Conservation (phyloP, 1,284 basidiomycete genomes). For the Pseudozyma flocculosa region DNA sequence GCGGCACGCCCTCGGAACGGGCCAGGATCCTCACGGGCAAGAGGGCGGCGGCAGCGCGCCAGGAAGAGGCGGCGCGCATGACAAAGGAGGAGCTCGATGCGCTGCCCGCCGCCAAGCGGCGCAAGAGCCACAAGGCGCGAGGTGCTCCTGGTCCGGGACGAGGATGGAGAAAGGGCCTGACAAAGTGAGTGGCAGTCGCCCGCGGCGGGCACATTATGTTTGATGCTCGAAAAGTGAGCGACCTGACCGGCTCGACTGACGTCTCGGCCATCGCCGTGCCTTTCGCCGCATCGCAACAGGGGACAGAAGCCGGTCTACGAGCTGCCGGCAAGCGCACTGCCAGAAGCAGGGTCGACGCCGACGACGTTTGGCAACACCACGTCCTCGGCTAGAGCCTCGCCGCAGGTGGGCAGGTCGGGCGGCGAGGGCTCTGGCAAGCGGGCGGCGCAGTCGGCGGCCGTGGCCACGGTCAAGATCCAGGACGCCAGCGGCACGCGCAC, state of each 20-base stretch:
- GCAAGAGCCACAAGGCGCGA: constrained; percentile 50
- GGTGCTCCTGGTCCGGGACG: constrained; percentile 54
- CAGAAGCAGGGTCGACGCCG: constrained; percentile 20
- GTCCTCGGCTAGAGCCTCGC: neutral
- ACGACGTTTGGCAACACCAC: constrained; percentile 24
- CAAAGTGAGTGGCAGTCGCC: constrained; percentile 18
- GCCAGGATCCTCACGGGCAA: neutral
- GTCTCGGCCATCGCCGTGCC: too few relatives aligned
- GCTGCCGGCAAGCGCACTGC: constrained; percentile 15
- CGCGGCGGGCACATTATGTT: neutral
- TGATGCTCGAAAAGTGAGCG: too few relatives aligned
- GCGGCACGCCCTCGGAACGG: neutral
- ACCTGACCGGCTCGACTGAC: too few relatives aligned
- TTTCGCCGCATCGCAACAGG: too few relatives aligned
- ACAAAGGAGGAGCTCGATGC: constrained; percentile 53
- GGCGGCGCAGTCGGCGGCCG: neutral
- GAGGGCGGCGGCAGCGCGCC: neutral
- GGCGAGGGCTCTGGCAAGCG: neutral
- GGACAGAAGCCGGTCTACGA: constrained; percentile 54
- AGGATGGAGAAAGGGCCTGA: constrained; percentile 55
- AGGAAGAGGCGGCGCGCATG: constrained; percentile 17
- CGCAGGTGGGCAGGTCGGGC: too few relatives aligned
- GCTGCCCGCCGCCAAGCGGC: constrained; percentile 51
- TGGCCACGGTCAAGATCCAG: constrained; percentile 25
- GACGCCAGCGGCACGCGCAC: constrained; percentile 17